Conservation (phyloP, 164 flowering plant genomes). For the Berberis vulgaris region DNA sequence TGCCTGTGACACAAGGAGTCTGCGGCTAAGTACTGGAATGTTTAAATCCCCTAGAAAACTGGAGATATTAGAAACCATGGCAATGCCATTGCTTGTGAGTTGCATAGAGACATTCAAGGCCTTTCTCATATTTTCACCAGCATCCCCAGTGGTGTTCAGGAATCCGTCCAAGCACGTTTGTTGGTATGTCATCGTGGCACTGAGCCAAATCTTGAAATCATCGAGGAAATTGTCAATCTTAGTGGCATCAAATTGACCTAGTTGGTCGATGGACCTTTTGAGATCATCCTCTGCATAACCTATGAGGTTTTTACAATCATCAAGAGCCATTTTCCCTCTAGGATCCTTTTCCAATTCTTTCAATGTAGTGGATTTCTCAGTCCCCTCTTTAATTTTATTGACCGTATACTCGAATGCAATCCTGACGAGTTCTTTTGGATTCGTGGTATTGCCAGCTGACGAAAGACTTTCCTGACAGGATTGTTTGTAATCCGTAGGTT, state of each 20-base stretch:
- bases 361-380: no score
- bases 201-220: conserved; percentile 25
- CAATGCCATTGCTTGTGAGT: not conserved
- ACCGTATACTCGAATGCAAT: no score
- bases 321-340: no score
- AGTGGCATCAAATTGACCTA: not conserved
- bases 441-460: no score
- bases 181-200: conserved; percentile 25
- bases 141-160: conserved; percentile 7
- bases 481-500: no score
- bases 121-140: not conserved
- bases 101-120: not conserved
- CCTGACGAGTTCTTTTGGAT: no score
- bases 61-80: not conserved
- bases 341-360: no score
- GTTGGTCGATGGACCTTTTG: not conserved
- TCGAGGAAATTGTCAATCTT: conserved; percentile 14
- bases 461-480: no score
- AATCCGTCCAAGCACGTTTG: conserved; percentile 32
- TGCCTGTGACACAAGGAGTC: not conserved
- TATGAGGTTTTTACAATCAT: no score
- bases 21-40: not conserved
- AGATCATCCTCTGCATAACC: no score
- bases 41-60: not conserved
- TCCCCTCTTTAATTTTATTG: no score